phyloP scores from a whole-genome alignment of 1,284 basidiomycete genomes.

The Puccinia hordei region DNA sequence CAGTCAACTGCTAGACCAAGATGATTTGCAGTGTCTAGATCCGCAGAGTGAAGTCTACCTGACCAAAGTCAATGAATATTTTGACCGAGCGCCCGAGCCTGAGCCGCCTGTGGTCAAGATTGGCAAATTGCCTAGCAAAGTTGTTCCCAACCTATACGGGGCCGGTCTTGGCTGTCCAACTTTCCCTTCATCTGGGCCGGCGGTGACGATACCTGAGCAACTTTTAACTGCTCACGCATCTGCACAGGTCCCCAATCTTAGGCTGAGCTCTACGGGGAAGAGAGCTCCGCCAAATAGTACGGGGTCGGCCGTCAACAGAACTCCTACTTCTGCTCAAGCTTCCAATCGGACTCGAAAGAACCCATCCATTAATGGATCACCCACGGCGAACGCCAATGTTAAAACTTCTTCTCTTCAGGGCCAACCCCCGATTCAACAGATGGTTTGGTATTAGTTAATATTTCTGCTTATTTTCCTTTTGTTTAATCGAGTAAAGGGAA shows the following conservation, averaged over 20 bases:
- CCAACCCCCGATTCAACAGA: conserved; percentile 28
- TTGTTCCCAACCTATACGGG: conserved; percentile 23
- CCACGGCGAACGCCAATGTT: background rate
- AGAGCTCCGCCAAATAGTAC: background rate
- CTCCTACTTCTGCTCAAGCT: conserved; percentile 18
- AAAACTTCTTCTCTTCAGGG: conserved; percentile 4
- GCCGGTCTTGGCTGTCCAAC: conserved; percentile 19
- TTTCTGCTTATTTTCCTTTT: background rate
- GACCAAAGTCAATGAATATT: conserved; percentile 36
- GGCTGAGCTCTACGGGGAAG: conserved; percentile 9
- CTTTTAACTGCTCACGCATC: conserved; percentile 22
- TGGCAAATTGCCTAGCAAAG: conserved; percentile 40
- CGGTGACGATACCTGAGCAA: conserved; percentile 25
- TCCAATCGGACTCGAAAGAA: conserved; percentile 20
- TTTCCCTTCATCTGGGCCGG: conserved; percentile 14
- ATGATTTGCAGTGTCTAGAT: conserved; percentile 40
- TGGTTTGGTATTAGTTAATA: conserved; percentile 8
- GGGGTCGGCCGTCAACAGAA: conserved; percentile 2
- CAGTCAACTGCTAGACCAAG: conserved; percentile 24
- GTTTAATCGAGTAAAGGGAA: too few species aligned
- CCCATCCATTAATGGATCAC: background rate
- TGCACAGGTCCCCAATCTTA: conserved; percentile 19
- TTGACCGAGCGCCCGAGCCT: conserved; percentile 30
- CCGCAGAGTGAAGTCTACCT: conserved; percentile 34
- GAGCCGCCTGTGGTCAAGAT: conserved; percentile 44